phyloP scores from a whole-genome alignment of 2,329 filamentous ascomycete genomes.

The Chrysoporthe cubensis region DNA sequence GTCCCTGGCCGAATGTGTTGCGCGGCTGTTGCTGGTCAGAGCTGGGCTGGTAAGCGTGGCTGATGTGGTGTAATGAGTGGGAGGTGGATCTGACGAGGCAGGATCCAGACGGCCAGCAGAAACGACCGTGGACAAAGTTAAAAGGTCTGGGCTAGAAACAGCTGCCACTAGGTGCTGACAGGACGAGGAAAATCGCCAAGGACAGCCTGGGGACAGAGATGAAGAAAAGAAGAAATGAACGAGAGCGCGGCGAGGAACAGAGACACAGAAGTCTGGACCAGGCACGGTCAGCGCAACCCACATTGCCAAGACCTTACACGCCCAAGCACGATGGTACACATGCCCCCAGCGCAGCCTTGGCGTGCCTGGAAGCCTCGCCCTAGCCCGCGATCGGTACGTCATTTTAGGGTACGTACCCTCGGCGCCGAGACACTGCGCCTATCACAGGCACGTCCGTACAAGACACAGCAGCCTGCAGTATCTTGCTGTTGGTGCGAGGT shows the following conservation, averaged over 20 bases:
- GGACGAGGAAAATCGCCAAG: not conserved
- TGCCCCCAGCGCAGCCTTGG: not conserved
- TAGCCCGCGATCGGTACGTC: not conserved
- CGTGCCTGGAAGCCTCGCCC: not conserved
- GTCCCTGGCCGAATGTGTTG: not conserved
- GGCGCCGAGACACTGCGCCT: conserved; percentile 3
- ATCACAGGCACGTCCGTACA: not conserved
- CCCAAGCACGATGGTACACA: not conserved
- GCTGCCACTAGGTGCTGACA: not conserved
- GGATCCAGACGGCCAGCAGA: not conserved
- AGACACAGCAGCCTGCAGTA: no score
- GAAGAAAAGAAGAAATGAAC: not conserved
- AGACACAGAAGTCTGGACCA: not conserved
- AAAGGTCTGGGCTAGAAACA: not conserved
- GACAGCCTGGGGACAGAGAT: not conserved
- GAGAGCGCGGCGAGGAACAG: not conserved
- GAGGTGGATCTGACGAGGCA: not conserved
- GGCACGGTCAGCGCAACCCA: conserved; percentile 3
- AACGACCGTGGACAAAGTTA: not conserved
- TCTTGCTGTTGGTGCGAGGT: no score
- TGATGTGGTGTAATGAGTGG: not conserved
- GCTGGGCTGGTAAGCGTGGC: not conserved
- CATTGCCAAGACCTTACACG: conserved; percentile 9
- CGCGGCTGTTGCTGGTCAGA: not conserved
- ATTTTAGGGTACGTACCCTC: not conserved